Evolutionary conservation across 2,329 filamentous ascomycete species (phyloP).

Genomic region (Microdochium paspali): DNA sequence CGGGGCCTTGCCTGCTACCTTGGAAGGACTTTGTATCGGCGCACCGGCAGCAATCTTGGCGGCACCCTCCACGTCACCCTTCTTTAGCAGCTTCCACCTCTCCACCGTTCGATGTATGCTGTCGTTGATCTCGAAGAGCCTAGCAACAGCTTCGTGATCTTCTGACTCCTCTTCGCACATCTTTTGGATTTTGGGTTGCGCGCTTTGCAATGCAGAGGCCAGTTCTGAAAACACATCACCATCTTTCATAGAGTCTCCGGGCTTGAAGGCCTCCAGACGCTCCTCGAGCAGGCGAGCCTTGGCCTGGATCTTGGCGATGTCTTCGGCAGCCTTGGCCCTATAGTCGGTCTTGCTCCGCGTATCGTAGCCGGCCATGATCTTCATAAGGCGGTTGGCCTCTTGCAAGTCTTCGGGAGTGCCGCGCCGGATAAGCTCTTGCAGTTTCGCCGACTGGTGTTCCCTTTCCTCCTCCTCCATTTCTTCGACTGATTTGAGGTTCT

Average conservation of each 20-base stretch:
- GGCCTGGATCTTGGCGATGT: slow-evolving; percentile 89
- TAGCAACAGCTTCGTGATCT: slow-evolving; percentile 89
- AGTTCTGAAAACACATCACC: slow-evolving; percentile 73
- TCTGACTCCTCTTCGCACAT: slow-evolving; percentile 99
- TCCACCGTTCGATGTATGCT: slow-evolving; percentile 97
- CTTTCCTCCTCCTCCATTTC: slow-evolving; percentile 98
- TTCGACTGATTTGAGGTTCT: slow-evolving; percentile 93
- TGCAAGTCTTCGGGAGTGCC: slow-evolving; percentile 89
- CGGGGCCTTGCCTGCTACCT: slow-evolving; percentile 50
- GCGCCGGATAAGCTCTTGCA: slow-evolving; percentile 90
- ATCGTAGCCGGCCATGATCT: slow-evolving; percentile 97
- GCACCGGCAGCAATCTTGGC: slow-evolving; percentile 77
- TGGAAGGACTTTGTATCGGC: slow-evolving; percentile 21
- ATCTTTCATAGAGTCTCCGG: slow-evolving; percentile 67
- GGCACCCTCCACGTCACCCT: slow-evolving; percentile 80
- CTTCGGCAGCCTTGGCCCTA: slow-evolving; percentile 91
- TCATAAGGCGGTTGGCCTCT: slow-evolving; percentile 97
- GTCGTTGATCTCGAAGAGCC: slow-evolving; percentile 94
- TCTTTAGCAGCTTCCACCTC: slow-evolving; percentile 91
- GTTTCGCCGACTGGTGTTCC: slow-evolving; percentile 92
- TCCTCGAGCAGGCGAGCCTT: slow-evolving; percentile 91
- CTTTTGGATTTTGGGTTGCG: slow-evolving; percentile 96
- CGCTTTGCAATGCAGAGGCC: slow-evolving; percentile 78
- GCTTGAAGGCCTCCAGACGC: slow-evolving; percentile 74
- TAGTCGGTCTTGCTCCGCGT: slow-evolving; percentile 95